Base-by-base conservation (phyloP, 2,329 filamentous ascomycete genomes). In the Chalaropsis thielavioides region DNA sequence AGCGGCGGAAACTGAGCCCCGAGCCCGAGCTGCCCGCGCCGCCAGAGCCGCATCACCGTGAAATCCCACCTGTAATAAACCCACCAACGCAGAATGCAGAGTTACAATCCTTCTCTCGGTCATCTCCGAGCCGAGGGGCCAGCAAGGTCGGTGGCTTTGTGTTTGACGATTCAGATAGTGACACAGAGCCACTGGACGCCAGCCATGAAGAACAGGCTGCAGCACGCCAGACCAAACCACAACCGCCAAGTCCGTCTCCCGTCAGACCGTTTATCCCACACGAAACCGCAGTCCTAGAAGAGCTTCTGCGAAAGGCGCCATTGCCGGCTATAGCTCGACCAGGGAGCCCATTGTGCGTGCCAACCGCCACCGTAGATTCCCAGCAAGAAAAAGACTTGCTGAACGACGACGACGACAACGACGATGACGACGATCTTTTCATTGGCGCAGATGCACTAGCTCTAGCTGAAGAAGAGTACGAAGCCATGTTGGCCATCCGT, bases 401-500 rank as follows among this genome's bases (percentile, higher is more conserved):
- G 8, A 56, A 58, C 27, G 41, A 41, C 35, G 44, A 44, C 51
- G 59, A 76, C 62, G 74, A 73, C 13, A 56, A 58, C 27, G 41
- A 41, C 35, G 44, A 44, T 41, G 59, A 76, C 62, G 58, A 68
- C 7, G 84, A 88, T 69, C 82, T 85, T 19, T 82, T 85, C 68
- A 75, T 78, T 38, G 73, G 78, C 41, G 76, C 79, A 58, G 72
- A 67, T 51, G 35, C 41, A 15, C n/a, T 64, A 6, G 44, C 74
- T 0, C 76, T 79, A 43, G 80, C 80, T 70, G 86, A 86, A 46
- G 84, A 88, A 70, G 86, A 89, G 71, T 81, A 80, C 68, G 76
- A 83, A 60, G 84, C 85, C 70, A 82, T 83, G 74, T 79, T 81
- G 60, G 92, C 83, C 74, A 89, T 92, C 85, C 83, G 86, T 70